phyloP scores from a whole-genome alignment of 805 yeast genomes.

The Wickerhamiella musiphila region DNA sequence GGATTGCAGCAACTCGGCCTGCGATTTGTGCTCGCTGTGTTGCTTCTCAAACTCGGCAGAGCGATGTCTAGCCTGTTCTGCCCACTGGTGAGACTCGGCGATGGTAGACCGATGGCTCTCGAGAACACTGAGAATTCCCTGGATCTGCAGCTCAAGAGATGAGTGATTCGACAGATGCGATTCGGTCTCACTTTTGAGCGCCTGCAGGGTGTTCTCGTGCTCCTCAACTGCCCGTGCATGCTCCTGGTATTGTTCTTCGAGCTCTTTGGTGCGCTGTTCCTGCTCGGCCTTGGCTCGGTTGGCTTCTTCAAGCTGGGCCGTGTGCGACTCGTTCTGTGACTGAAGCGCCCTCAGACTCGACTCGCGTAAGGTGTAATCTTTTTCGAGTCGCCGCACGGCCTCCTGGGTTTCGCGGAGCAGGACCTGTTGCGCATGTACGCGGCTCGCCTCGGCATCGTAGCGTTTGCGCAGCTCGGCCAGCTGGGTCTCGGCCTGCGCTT shows the following conservation, averaged over 20 bases:
- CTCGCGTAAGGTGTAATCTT: slow-evolving; percentile 14
- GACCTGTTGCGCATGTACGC: slow-evolving; percentile 55
- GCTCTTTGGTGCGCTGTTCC: slow-evolving; percentile 22
- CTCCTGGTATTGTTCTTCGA: slow-evolving; percentile 25
- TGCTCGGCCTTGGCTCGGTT: slow-evolving; percentile 23
- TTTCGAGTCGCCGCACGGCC: slow-evolving; percentile 24
- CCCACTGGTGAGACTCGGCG: too few species aligned
- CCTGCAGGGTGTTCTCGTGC: slow-evolving; percentile 3
- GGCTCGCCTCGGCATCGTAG: slow-evolving; percentile 63
- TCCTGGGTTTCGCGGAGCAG: slow-evolving; percentile 40
- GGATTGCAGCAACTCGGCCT: slow-evolving; percentile 1
- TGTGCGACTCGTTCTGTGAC: slow-evolving; percentile 11
- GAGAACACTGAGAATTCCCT: too few species aligned
- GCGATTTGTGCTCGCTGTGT: slow-evolving; percentile 10
- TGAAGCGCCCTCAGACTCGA: slow-evolving; percentile 14
- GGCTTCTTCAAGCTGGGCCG: slow-evolving; percentile 21
- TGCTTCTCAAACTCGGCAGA: slow-evolving; percentile 14
- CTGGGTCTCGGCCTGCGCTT: slow-evolving; percentile 57
- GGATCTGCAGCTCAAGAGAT: too few species aligned
- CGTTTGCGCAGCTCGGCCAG: slow-evolving; percentile 45
- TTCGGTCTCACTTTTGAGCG: background rate
- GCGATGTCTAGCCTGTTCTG: slow-evolving; percentile 23
- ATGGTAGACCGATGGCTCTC: too few species aligned
- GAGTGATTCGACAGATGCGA: too few species aligned
- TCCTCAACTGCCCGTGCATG: too few species aligned